These are phyloP conservation scores for Phaffomyces antillensis DNA, from an alignment of 805 yeast species.

Conservation along the genomic window DNA sequence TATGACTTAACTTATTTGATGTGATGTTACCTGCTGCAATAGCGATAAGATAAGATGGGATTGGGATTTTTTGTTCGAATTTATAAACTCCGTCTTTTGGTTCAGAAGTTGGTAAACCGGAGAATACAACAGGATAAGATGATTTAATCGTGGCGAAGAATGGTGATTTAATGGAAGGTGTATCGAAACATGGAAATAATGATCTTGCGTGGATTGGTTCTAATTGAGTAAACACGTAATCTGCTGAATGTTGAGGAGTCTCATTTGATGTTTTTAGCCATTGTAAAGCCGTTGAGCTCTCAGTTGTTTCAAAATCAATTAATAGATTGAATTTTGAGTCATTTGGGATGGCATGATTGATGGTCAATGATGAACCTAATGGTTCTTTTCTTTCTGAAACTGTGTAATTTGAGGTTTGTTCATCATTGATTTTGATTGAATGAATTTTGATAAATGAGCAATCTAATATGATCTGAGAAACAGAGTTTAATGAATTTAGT, in stretches of 20 bases:
- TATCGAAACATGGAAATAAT: slow-evolving; percentile 84
- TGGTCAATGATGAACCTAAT: slow-evolving; percentile 49
- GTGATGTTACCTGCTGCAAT: slow-evolving; percentile 78
- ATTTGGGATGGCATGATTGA: slow-evolving; percentile 7
- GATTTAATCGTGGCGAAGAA: slow-evolving; percentile 54
- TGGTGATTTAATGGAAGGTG: slow-evolving; percentile 75
- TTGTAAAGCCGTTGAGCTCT: slow-evolving; percentile 75
- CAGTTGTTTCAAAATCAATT: slow-evolving; percentile 63
- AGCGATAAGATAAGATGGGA: slow-evolving; percentile 78
- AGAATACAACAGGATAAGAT: slow-evolving; percentile 61
- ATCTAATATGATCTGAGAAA: slow-evolving; percentile 49
- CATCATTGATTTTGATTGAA: slow-evolving; percentile 37
- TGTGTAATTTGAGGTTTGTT: slow-evolving; percentile 18
- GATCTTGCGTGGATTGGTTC: slow-evolving; percentile 90
- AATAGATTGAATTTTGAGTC: slow-evolving; percentile 23
- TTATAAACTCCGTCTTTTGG: slow-evolving; percentile 28
- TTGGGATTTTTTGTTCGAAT: slow-evolving; percentile 72
- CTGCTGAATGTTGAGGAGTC: slow-evolving; percentile 34
- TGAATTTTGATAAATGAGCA: slow-evolving; percentile 53
- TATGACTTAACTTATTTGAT: slow-evolving; percentile 69
- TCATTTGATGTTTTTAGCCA: slow-evolving; percentile 59
- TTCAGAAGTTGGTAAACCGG: slow-evolving; percentile 43
- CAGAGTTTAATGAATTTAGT: slow-evolving; percentile 28
- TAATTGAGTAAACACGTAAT: slow-evolving; percentile 70
- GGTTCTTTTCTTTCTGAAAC: slow-evolving; percentile 41